Evolutionary conservation across 202 grass and related monocot genomes (phyloP).

Genomic region (Brachypodium distachyon): DNA sequence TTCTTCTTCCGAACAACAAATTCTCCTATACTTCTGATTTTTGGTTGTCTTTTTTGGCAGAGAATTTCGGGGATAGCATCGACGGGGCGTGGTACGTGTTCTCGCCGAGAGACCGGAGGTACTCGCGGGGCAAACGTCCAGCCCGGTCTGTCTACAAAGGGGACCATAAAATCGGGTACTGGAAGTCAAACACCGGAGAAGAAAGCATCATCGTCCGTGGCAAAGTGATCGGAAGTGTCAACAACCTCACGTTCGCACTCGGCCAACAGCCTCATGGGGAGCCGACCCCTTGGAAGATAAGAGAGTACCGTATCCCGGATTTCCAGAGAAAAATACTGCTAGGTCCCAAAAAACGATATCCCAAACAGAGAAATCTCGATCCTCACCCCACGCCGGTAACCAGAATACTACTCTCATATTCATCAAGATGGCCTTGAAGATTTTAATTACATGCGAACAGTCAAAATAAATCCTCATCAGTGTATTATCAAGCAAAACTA

Average conservation of each 20-base stretch:
- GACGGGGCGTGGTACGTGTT: slow-evolving; percentile 29
- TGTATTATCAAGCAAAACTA: too few relatives aligned
- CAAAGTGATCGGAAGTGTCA: slow-evolving; percentile 4
- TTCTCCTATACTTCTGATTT: neutral
- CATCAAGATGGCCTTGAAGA: too few relatives aligned
- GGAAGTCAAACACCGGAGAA: slow-evolving; percentile 24
- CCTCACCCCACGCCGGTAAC: too few relatives aligned
- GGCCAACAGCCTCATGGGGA: neutral
- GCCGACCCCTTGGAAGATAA: slow-evolving; percentile 28
- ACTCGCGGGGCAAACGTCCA: neutral
- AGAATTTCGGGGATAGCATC: neutral
- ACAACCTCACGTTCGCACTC: neutral
- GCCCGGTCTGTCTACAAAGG: neutral
- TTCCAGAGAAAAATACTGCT: too few relatives aligned
- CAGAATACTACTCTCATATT: too few relatives aligned
- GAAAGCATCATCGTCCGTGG: rapidly evolving
- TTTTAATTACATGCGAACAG: too few relatives aligned
- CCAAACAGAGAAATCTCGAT: too few relatives aligned
- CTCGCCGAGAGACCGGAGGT: neutral
- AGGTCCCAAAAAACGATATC: too few relatives aligned
- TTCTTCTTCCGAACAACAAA: neutral
- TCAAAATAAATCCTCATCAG: too few relatives aligned
- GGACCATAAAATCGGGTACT: neutral
- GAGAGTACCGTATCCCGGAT: slow-evolving; percentile 16
- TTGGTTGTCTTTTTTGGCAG: neutral